Evolutionary conservation across 2,329 filamentous ascomycete genomes (phyloP).

Genomic region (Lizonia empirigonia): DNA sequence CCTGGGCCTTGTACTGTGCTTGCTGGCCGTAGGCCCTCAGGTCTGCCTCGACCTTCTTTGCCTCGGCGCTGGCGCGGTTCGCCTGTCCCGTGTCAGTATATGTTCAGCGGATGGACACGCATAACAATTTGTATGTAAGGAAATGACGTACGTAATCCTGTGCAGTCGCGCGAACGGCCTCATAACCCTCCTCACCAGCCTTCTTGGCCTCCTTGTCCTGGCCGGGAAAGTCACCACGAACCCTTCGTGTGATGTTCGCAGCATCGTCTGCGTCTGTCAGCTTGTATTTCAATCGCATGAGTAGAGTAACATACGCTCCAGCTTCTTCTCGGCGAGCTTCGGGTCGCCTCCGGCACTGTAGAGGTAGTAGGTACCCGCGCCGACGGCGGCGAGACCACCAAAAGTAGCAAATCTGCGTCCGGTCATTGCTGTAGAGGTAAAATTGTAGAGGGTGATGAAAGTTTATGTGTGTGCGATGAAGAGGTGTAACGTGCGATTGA

Average conservation of each 20-base stretch:
- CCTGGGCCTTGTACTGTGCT: slow-evolving; percentile 66
- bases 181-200: slow-evolving; percentile 60
- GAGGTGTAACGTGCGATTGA: slow-evolving; percentile 10
- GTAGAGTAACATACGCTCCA: slow-evolving; percentile 70
- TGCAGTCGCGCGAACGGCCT: slow-evolving; percentile 55
- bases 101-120: neutral
- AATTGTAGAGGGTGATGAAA: slow-evolving; percentile 5
- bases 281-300: neutral
- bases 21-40: slow-evolving; percentile 58
- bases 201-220: slow-evolving; percentile 67
- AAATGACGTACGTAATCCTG: slow-evolving; percentile 36
- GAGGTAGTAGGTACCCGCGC: slow-evolving; percentile 81
- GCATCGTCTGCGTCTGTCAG: slow-evolving; percentile 69
- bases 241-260: slow-evolving; percentile 67
- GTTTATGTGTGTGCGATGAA: slow-evolving; percentile 10
- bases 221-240: slow-evolving; percentile 70
- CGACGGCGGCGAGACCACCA: slow-evolving; percentile 55
- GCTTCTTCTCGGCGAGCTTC: slow-evolving; percentile 82
- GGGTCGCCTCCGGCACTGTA: slow-evolving; percentile 83
- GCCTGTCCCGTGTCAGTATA: slow-evolving; percentile 38
- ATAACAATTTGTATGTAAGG: neutral
- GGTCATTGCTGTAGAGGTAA: slow-evolving; percentile 32
- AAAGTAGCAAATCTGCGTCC: slow-evolving; percentile 31
- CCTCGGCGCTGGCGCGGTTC: slow-evolving; percentile 53
- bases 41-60: slow-evolving; percentile 64